Percentiles rank a stretch among this genome's conserved stretches.
Conservation (phyloP, 1,284 basidiomycete species). For the Afroboletus lepidellus region DNA sequence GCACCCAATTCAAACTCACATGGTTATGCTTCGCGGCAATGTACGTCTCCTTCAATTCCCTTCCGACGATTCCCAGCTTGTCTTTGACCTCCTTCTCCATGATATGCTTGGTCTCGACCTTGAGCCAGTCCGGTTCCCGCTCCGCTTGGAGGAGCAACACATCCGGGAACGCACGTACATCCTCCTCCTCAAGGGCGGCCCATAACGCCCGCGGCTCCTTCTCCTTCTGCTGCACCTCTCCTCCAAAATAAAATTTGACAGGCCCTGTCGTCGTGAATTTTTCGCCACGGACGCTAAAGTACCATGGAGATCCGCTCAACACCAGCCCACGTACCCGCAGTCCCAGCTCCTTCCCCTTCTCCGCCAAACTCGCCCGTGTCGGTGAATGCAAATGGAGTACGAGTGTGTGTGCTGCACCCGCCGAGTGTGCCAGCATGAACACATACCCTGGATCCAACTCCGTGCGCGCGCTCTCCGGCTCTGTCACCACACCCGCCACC, state of each 20-base stretch:
- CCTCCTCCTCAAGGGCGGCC: conserved; percentile 33
- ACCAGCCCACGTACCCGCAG: conserved; percentile 44
- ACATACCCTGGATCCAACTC: conserved; percentile 41
- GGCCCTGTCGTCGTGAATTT: conserved; percentile 29
- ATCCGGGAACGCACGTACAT: conserved; percentile 42
- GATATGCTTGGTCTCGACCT: conserved; percentile 35
- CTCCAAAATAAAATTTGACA: conserved; percentile 45
- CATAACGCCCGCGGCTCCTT: conserved; percentile 43
- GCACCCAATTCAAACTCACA: conserved; percentile 50
- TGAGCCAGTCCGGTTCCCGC: conserved; percentile 48
- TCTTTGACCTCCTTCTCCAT: conserved; percentile 39
- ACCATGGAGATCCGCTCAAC: conserved; percentile 46
- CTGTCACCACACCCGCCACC: conserved; percentile 19
- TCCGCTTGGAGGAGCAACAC: conserved; percentile 50
- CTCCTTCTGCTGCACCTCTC: conserved; percentile 39
- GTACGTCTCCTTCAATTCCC: conserved; percentile 31
- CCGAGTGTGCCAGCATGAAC: conserved; percentile 57
- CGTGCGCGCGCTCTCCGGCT: conserved; percentile 21
- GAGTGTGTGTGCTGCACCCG: conserved; percentile 49
- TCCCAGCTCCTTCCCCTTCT: conserved; percentile 31
- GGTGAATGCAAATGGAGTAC: conserved; percentile 44
- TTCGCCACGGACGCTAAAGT: conserved; percentile 30
- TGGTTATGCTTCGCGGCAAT: conserved; percentile 61
- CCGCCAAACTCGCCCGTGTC: conserved; percentile 14
- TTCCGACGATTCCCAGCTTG: conserved; percentile 34